A percentile compares a stretch with the other conserved stretches of the same genome.
These are phyloP conservation scores for Pelargonium nanum DNA, from an alignment of 345 rosid species.

Conservation along the genomic window DNA sequence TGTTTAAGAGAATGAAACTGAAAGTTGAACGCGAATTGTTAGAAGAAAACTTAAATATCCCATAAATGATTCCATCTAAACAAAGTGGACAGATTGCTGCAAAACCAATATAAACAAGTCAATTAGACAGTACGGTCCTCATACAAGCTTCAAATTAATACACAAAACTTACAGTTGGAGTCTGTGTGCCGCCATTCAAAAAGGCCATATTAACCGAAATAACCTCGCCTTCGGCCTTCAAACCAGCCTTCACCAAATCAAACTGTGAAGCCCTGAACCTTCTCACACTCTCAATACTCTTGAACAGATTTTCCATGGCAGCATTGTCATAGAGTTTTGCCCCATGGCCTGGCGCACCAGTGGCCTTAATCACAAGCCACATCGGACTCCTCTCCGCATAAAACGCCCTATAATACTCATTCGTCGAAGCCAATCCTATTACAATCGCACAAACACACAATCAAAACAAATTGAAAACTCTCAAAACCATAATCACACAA, in stretches of 20 bases:
- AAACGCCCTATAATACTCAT: slow-evolving; percentile 55
- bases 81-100: too few species aligned
- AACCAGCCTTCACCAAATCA: slow-evolving; percentile 75
- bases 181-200: slow-evolving; percentile 90
- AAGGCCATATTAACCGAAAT: slow-evolving; percentile 68
- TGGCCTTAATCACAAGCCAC: slow-evolving; percentile 86
- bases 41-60: too few species aligned
- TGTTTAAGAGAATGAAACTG: background rate
- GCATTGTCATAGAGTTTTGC: slow-evolving; percentile 84
- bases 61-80: too few species aligned
- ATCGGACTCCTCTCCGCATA: slow-evolving; percentile 76
- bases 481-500: background rate
- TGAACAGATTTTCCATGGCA: slow-evolving; percentile 83
- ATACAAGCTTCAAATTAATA: background rate
- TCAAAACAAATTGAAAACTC: background rate
- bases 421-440: slow-evolving; percentile 69
- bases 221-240: slow-evolving; percentile 79
- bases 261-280: slow-evolving; percentile 90
- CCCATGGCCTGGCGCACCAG: slow-evolving; percentile 94
- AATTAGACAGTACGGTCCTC: too few species aligned
- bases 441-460: background rate
- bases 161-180: slow-evolving; percentile 61
- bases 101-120: too few species aligned
- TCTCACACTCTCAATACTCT: slow-evolving; percentile 70
- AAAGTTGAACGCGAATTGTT: background rate